Evolutionary conservation across 2,329 filamentous ascomycete species (phyloP), one percentile per base, ranked within the genome.

Genomic region (Nemania abortiva): DNA sequence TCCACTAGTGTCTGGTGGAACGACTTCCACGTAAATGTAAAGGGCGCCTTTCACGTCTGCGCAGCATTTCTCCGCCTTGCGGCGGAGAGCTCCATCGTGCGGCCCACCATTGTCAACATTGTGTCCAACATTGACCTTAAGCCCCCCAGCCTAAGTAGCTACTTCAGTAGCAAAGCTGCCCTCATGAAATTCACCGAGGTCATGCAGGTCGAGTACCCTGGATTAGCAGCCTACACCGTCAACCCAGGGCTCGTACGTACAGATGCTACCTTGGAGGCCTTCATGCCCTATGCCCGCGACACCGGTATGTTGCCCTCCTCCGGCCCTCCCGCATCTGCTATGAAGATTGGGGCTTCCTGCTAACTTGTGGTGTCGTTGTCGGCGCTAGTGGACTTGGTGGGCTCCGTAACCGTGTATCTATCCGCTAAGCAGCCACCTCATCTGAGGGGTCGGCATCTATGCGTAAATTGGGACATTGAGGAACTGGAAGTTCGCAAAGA

Each of bases 1-100:
- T 53, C 59, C n/a, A 7, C 59, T 42, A 49, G 53, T 20, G 49
- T 54, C 24, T 65, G 63, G 63, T 65, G 63, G 55, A 65, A 65
- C 20, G 63, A 60, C 42, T 60, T 52, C 22, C 34, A 53, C 39
- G 63, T 65, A 27, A 60, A 65, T 31, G 47, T 53, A 15, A 60
- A 49, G 27, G 63, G 63, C 6, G 11, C 54, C 13, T 65, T 60
- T 60, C 63, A 54, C 22, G 56, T 60, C 34, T 59, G 50, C n/a
- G 63, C 54, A 31, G 49, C 47, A n/a, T 65, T 65, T 53, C 47
- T 60, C 24, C 24, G 63, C n/a, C 55, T 60, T 9, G 27, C 56
- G 13, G 24, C 34, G 6, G 42, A 65, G 49, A 55, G 13, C 10
- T 37, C 62, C 11, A 22, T n/a, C 42, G 18, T 24, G 2, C 47